phyloP scores from a whole-genome alignment of 2,329 filamentous ascomycete species.

The Exophiala mesophila region DNA sequence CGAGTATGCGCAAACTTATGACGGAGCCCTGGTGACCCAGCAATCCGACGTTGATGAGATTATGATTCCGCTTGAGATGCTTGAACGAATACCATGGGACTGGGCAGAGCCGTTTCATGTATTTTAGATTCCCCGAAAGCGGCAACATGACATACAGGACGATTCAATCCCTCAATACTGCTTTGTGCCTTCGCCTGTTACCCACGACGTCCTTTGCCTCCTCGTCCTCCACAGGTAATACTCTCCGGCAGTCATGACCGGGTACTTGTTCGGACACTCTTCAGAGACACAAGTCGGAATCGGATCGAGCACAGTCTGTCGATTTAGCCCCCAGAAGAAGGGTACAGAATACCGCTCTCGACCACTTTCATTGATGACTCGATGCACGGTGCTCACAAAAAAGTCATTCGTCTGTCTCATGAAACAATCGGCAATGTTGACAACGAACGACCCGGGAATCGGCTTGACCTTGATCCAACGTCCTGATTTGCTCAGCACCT shows the following conservation, averaged over 20 bases:
- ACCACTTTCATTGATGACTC: slow-evolving; percentile 43
- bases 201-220: too few species aligned
- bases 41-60: slow-evolving; percentile 1
- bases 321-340: slow-evolving; percentile 56
- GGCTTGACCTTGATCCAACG: slow-evolving; percentile 41
- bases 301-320: too few species aligned
- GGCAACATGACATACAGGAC: too few species aligned
- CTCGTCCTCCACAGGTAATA: too few species aligned
- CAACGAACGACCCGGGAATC: slow-evolving; percentile 40
- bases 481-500: slow-evolving; percentile 42
- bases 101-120: too few species aligned
- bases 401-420: slow-evolving; percentile 49
- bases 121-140: too few species aligned
- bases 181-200: too few species aligned
- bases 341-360: slow-evolving; percentile 46
- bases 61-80: slow-evolving; percentile 5
- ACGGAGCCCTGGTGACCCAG: neutral
- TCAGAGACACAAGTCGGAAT: too few species aligned
- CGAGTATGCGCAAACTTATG: neutral
- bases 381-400: slow-evolving; percentile 49
- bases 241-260: too few species aligned
- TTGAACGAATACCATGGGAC: slow-evolving; percentile 10
- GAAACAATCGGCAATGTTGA: slow-evolving; percentile 49
- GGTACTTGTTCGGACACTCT: too few species aligned
- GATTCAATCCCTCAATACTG: too few species aligned